A percentile compares a stretch with the other conserved stretches of the same genome.
Evolutionary conservation across 257 asterid species (phyloP).

Genomic region (Jacaranda mimosifolia): DNA sequence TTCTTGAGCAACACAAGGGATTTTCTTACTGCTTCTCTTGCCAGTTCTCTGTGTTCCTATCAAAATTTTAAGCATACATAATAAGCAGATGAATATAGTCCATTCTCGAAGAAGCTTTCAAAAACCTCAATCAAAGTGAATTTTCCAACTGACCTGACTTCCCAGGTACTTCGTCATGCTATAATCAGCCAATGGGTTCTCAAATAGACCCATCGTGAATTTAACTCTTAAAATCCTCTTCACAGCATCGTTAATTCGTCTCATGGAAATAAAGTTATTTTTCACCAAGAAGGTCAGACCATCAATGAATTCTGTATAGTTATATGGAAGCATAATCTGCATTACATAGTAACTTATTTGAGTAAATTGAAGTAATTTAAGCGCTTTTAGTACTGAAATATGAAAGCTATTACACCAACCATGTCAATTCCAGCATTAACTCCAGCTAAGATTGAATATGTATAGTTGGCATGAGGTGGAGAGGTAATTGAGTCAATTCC

Average conservation of each 20-base stretch:
- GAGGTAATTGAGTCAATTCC: conserved; percentile 50
- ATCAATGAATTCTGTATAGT: conserved; percentile 51
- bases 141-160: conserved; percentile 37
- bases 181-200: too few relatives aligned
- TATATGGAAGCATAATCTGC: conserved; percentile 59
- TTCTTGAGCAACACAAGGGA: too few relatives aligned
- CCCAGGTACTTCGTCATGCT: conserved; percentile 43
- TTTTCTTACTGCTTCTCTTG: too few relatives aligned
- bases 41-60: conserved; percentile 46
- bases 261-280: conserved; percentile 40
- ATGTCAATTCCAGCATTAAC: conserved; percentile 40
- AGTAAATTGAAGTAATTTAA: background rate
- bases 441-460: conserved; percentile 64
- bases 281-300: conserved; percentile 50
- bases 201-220: too few relatives aligned
- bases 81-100: background rate
- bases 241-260: conserved; percentile 59
- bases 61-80: background rate
- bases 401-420: conserved; percentile 36
- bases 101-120: background rate
- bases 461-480: conserved; percentile 55
- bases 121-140: background rate
- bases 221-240: background rate
- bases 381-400: background rate
- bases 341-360: background rate